phyloP scores from a whole-genome alignment of 2,329 filamentous ascomycete genomes.

The Clonostachys rosea region DNA sequence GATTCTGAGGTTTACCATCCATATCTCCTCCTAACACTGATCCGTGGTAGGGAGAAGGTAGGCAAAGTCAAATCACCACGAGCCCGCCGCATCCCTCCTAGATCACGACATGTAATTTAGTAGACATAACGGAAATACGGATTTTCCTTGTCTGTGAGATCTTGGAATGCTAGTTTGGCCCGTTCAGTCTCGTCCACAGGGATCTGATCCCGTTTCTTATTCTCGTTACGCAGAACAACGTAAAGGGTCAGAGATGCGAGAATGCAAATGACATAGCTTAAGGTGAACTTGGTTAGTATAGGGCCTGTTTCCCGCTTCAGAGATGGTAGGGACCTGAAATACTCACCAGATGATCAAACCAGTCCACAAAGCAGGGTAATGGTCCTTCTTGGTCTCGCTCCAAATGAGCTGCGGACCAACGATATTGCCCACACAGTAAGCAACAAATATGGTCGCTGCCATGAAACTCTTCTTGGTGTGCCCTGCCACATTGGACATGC shows the following conservation, averaged over 20 bases:
- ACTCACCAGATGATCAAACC: slow-evolving; percentile 30
- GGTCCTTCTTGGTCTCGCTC: slow-evolving; percentile 30
- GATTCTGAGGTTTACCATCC: too few relatives aligned
- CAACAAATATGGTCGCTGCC: slow-evolving; percentile 34
- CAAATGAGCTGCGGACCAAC: slow-evolving; percentile 37
- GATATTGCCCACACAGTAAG: slow-evolving; percentile 35
- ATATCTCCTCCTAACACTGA: too few relatives aligned
- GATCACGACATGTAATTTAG: background rate
- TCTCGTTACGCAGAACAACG: slow-evolving; percentile 24
- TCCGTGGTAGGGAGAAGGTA: too few relatives aligned
- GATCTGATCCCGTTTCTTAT: slow-evolving; percentile 26
- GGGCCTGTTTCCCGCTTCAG: too few relatives aligned
- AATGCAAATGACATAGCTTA: slow-evolving; percentile 17
- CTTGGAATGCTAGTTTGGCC: slow-evolving; percentile 13
- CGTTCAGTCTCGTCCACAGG: slow-evolving; percentile 19
- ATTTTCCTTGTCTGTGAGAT: slow-evolving; percentile 26
- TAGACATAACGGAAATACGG: slow-evolving; percentile 10
- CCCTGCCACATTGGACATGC: slow-evolving; percentile 40
- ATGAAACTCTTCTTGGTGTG: slow-evolving; percentile 36
- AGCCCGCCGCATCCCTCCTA: too few relatives aligned
- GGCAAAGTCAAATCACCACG: too few relatives aligned
- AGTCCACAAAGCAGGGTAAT: slow-evolving; percentile 41
- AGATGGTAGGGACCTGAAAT: slow-evolving; percentile 29
- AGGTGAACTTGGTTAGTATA: background rate
- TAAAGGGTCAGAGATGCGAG: slow-evolving; percentile 22